Base-by-base conservation (phyloP, 2,329 filamentous ascomycete species). In the Alternaria consortialis region DNA sequence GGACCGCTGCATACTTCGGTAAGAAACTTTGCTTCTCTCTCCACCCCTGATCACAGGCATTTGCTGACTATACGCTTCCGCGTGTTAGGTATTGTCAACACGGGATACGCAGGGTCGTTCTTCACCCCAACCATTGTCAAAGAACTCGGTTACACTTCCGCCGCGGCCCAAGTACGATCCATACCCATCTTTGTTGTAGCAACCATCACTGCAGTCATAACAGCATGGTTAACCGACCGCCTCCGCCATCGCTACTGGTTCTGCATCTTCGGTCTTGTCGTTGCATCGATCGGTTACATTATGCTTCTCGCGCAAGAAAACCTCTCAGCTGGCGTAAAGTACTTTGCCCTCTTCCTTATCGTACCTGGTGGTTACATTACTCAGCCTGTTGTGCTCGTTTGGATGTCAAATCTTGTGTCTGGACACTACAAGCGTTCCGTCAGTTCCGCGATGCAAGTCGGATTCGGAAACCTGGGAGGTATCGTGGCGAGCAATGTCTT, bases 351-450 rank as follows among this genome's bases (percentile, higher is more conserved):
- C 44, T 87, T 85, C 71, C 80, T 87, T 43, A 76, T 88, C 67
- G 83, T 84, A 2, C 78, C 79, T 7, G 86, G 86, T 15, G 83
- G 83, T 2, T 87, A 84, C 69, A 84, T 85, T 52, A 82, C 83
- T 4, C 84, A 86, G 61, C 86, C 86, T 1, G 81, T 88, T 42
- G 80, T 81, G 1, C 76, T 88, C 27, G 84, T 81, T 7, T 89
- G 86, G 86, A 76, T 88, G 23, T 81, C 81, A 58, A 87, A 88
- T 70, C 85, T 86, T 64, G 80, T 87, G 65, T 82, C 80, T 1
- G 86, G 86, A 1, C 85, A 87, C 70, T 87, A 86, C 72, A 88
- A 88, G 76, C 81, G 85, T 17, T 79, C 81, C 0, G 79, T 88
- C 25, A 78, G 79, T 3, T 79, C 83, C 0, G 85, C 83, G 2